Percentiles rank a stretch among this genome's conserved stretches.
phyloP scores from a whole-genome alignment of 345 rosid species.

The Lumnitzera racemosa region DNA sequence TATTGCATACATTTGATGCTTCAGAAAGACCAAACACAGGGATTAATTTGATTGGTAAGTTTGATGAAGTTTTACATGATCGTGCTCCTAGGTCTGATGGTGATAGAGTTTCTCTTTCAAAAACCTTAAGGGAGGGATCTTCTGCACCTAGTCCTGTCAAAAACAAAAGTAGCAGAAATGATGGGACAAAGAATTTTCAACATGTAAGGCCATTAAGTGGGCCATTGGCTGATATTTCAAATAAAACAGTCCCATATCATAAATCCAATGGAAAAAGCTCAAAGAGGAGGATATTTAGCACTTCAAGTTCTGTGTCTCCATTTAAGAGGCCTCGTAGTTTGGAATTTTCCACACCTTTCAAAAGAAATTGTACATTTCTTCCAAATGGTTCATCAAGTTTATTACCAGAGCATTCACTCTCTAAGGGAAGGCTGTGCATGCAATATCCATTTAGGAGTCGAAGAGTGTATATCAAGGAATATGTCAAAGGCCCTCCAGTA shows the following conservation, averaged over 20 bases:
- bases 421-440: constrained; percentile 42
- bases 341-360: constrained; percentile 52
- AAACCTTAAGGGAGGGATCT: constrained; percentile 14
- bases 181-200: constrained; percentile 19
- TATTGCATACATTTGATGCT: constrained; percentile 18
- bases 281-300: constrained; percentile 49
- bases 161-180: constrained; percentile 20
- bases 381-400: constrained; percentile 44
- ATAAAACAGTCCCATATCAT: constrained; percentile 20
- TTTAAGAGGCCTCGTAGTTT: constrained; percentile 83
- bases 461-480: constrained; percentile 62
- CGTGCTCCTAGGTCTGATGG: constrained; percentile 11
- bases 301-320: constrained; percentile 40
- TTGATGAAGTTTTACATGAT: constrained; percentile 52
- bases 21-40: constrained; percentile 28
- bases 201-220: constrained; percentile 31
- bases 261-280: constrained; percentile 23
- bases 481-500: constrained; percentile 48
- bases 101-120: constrained; percentile 20
- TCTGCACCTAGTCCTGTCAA: constrained; percentile 8
- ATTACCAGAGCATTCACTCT: constrained; percentile 30
- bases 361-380: constrained; percentile 25
- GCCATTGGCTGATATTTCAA: constrained; percentile 63
- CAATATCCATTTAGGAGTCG: constrained; percentile 52
- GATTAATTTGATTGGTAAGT: constrained; percentile 59